These are phyloP conservation scores for Artemisia argyi DNA, from an alignment of 129 eudicot genomes.

Conservation along the genomic window DNA sequence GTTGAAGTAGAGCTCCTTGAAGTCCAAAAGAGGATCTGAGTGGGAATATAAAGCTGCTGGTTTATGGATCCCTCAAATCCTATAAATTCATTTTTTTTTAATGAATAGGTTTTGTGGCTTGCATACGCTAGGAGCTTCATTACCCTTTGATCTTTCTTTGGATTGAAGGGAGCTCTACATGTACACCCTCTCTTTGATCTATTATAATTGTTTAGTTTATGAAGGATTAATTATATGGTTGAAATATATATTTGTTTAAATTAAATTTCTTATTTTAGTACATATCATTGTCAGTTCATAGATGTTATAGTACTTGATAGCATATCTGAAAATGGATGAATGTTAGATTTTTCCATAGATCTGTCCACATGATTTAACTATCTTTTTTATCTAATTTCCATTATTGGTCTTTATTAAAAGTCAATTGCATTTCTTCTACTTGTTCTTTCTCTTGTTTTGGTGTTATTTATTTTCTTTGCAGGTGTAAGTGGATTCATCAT, in stretches of 20 bases:
- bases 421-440: constrained; percentile 30
- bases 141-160: constrained; percentile 57
- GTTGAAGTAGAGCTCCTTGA: constrained; percentile 68
- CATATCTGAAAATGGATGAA: constrained; percentile 27
- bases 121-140: constrained; percentile 70
- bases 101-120: constrained; percentile 60
- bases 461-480: constrained; percentile 26
- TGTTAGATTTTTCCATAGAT: constrained; percentile 27
- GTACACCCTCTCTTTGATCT: constrained; percentile 24
- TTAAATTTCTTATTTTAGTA: constrained; percentile 10
- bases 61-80: constrained; percentile 72
- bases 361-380: background rate
- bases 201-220: no score
- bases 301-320: constrained; percentile 16
- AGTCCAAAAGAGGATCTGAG: constrained; percentile 66
- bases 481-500: constrained; percentile 26
- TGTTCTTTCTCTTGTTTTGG: constrained; percentile 36
- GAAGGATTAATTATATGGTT: background rate
- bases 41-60: constrained; percentile 64
- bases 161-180: constrained; percentile 85
- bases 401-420: constrained; percentile 31
- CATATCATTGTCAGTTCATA: constrained; percentile 26
- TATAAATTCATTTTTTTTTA: background rate
- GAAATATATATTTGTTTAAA: background rate
- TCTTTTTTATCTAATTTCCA: constrained; percentile 36